Conservation (phyloP, 1,284 basidiomycete genomes). For the Thelephora terrestris region DNA sequence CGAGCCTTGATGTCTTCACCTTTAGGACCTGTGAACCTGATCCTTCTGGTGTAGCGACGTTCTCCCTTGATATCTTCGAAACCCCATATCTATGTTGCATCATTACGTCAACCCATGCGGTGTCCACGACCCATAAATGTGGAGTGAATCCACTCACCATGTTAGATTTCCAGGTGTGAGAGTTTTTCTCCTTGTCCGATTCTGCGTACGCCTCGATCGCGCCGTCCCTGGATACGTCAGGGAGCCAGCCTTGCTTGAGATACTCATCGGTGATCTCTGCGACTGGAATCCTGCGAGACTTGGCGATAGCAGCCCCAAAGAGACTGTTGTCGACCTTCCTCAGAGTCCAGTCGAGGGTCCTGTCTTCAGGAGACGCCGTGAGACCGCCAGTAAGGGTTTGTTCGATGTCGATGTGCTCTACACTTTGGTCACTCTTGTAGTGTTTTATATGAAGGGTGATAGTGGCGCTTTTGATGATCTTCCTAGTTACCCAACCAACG, state of each 20-base stretch:
- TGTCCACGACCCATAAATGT: not conserved
- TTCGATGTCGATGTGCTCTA: conserved; percentile 53
- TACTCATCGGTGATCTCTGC: conserved; percentile 26
- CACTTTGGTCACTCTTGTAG: conserved; percentile 40
- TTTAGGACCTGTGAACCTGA: conserved; percentile 55
- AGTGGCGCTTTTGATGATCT: conserved; percentile 39
- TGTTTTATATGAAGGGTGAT: conserved; percentile 49
- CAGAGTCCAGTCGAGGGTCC: conserved; percentile 42
- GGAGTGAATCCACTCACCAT: conserved; percentile 20
- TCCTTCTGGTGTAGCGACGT: conserved; percentile 48
- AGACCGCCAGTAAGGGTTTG: conserved; percentile 54
- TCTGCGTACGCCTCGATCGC: conserved; percentile 23
- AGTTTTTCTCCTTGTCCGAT: conserved; percentile 29
- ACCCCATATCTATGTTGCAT: conserved; percentile 50
- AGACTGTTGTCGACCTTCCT: conserved; percentile 38
- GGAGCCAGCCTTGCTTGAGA: conserved; percentile 27
- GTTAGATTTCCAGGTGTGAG: conserved; percentile 25
- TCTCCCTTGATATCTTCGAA: conserved; percentile 51
- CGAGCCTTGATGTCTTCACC: conserved; percentile 47
- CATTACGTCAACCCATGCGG: not conserved
- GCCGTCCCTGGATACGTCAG: conserved; percentile 23
- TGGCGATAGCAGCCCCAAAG: conserved; percentile 45
- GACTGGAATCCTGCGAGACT: conserved; percentile 27
- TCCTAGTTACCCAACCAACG: conserved; percentile 52
- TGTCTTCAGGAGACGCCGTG: conserved; percentile 40